Evolutionary conservation across 495 filamentous ascomycete species (phyloP).

Genomic region (Schizothecium vesticola): DNA sequence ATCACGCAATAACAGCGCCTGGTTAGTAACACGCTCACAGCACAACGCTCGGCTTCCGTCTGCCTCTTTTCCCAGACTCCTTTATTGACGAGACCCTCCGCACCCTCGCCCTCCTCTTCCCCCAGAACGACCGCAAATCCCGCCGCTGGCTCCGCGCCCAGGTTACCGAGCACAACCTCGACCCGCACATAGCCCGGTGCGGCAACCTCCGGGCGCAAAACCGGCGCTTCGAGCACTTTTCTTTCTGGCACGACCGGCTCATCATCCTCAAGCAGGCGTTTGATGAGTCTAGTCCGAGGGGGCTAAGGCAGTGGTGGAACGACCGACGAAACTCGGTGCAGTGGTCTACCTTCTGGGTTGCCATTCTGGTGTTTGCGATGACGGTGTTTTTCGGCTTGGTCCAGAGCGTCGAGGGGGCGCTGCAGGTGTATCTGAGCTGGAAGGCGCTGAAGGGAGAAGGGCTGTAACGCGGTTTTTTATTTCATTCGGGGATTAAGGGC

Average conservation of each 20-base stretch:
- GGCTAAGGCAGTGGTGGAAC: constrained; percentile 45
- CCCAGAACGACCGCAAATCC: constrained; percentile 26
- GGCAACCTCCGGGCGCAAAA: constrained; percentile 29
- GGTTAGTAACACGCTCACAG: not conserved
- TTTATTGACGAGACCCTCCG: constrained; percentile 42
- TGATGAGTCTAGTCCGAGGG: constrained; percentile 45
- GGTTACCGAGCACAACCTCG: not conserved
- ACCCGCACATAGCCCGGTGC: not conserved
- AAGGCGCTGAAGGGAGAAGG: not conserved
- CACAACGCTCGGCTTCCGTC: not conserved
- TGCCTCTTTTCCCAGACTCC: constrained; percentile 22
- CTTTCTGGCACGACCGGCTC: constrained; percentile 48
- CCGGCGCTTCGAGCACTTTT: constrained; percentile 35
- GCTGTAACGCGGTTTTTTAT: too few relatives aligned
- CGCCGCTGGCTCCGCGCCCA: constrained; percentile 17
- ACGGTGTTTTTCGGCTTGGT: constrained; percentile 49
- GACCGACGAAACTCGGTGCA: constrained; percentile 47
- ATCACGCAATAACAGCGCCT: not conserved
- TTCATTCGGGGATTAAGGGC: too few relatives aligned
- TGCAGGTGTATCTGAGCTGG: constrained; percentile 37
- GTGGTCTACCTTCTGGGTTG: constrained; percentile 55
- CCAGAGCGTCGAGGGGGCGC: constrained; percentile 42
- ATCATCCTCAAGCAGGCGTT: constrained; percentile 48
- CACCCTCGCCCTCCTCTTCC: constrained; percentile 43
- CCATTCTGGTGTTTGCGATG: constrained; percentile 40